Base-by-base conservation (phyloP, 164 flowering plant species). In the Hamamelis virginiana region DNA sequence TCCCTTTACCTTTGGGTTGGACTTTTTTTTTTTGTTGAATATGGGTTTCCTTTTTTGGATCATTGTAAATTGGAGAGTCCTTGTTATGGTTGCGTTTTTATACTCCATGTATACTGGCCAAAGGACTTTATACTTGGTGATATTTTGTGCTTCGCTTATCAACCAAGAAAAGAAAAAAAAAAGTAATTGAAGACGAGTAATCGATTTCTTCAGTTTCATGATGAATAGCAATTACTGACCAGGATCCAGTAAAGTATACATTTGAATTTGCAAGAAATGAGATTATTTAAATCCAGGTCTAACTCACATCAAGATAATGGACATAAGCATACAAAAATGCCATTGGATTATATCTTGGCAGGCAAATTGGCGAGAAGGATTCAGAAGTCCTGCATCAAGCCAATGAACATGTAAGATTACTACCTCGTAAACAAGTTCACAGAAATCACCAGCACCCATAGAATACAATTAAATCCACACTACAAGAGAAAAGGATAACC, bases 301-400 rank as follows among this genome's bases (percentile, higher is more conserved):
- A 41, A 85, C 99, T 92, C 76, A 95, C 99, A 81, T 95, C 99
- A 74, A 95, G 72, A 75, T 81, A 95, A 72, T 90, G 87, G 60
- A 95, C 94, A 80, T 95, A 93, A 33, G 98, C 95, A 87, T 92
- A 88, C 57, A 95, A 73, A 84, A 95, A 93, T 9, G 99, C 98
- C 96, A 90, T 87, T 19, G 99, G 85, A 76, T 95, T 95, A 75
- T 89, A 95, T 93, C 96, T 90, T 76, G 98, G 99, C 69, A 96
- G 80, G 85, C 99, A 96, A 68, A 96, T 91, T 70, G 99, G 99
- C 28, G 97, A 90, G 80, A 96, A 96, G 21, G 96, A 91, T 82
- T 96, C 99, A 57, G 99, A 96, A 52, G 97, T 91, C 91, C 99
- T 96, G 96, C 89, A 85, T 12, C 70, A 73, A 72, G 59, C n/a